Evolutionary conservation across 2,329 filamentous ascomycete genomes (phyloP).

Genomic region (Fusarium pseudoanthophilum): DNA sequence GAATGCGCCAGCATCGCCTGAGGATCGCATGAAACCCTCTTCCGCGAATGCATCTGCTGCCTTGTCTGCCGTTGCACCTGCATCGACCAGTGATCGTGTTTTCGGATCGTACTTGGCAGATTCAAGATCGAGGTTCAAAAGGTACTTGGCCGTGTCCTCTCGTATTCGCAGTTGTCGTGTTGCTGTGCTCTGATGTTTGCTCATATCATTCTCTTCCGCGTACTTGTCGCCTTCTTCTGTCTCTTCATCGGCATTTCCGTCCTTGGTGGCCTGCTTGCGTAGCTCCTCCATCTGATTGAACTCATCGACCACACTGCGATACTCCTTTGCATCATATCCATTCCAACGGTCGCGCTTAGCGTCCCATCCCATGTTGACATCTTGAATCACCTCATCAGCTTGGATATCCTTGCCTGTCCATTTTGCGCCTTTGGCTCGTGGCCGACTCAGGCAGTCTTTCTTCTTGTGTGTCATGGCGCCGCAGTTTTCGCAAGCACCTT

Average conservation of each 20-base stretch:
- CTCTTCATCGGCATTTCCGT: slow-evolving; percentile 61
- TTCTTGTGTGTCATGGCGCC: slow-evolving; percentile 96
- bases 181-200: slow-evolving; percentile 88
- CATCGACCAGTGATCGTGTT: slow-evolving; percentile 89
- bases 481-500: slow-evolving; percentile 98
- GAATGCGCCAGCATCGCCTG: slow-evolving; percentile 93
- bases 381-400: slow-evolving; percentile 87
- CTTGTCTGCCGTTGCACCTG: slow-evolving; percentile 81
- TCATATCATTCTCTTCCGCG: slow-evolving; percentile 97
- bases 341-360: slow-evolving; percentile 98
- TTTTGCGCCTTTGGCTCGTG: slow-evolving; percentile 87
- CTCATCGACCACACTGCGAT: slow-evolving; percentile 86
- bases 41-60: slow-evolving; percentile 88
- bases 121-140: slow-evolving; percentile 93
- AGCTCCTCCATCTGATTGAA: slow-evolving; percentile 88
- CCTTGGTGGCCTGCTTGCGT: slow-evolving; percentile 63
- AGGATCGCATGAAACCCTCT: slow-evolving; percentile 88
- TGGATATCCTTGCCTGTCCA: slow-evolving; percentile 95
- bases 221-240: slow-evolving; percentile 77
- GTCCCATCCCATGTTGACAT: slow-evolving; percentile 92
- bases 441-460: slow-evolving; percentile 91
- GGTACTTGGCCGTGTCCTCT: slow-evolving; percentile 97
- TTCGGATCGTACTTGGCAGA: slow-evolving; percentile 99
- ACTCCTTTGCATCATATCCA: slow-evolving; percentile 92
- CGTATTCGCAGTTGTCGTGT: slow-evolving; percentile 90